Base-by-base conservation (phyloP, 169 alveolate genomes). In the Plasmodium yoelii region DNA sequence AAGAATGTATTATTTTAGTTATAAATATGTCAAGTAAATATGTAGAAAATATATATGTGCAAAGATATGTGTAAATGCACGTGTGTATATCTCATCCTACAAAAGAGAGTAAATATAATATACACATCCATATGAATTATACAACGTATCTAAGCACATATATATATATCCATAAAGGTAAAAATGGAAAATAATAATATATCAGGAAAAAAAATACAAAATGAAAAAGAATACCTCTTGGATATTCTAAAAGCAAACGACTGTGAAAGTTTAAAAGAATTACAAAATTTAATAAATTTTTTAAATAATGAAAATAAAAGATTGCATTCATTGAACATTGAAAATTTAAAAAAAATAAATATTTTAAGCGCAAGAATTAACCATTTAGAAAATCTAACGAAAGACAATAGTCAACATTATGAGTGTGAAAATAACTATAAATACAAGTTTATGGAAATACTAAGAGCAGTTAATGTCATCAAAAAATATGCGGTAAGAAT, bases 161-260 rank as follows among this genome's bases (percentile, higher is more conserved):
- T 28, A 71, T 24, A 26, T 15, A 22, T 18, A 46, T 12, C 18
- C 18, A 26, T 26, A 70, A 44, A 63, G 65, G 49, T 74, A 77
- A 53, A 57, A 51, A 49, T 22, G 47, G 28, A 1, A 68, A 53
- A 15, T 67, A 77, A 42, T 12, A 28, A 15, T 5, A 19, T 46
- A 49, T 63, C 34, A 49, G 65, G 53, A 49, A 34, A 42, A n/a
- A 57, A 42, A n/a, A 57, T 26, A 44, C 63, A 65, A 49, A 68
- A 63, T 15, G 80, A 77, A 63, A 77, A 77, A 67, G 65, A 51
- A 26, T 49, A 42, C 34, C 63, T 77, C 24, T 57, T 42, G 61
- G 88, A 77, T 22, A 77, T 77, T 53, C 56, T 77, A 18, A 77
- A 51, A 64, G 88, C 63, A 77, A 77, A 77, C 22, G 88, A 77